These are phyloP conservation scores for Ceratonia siliqua DNA, from an alignment of 306 rosid species.

Conservation along the genomic window DNA sequence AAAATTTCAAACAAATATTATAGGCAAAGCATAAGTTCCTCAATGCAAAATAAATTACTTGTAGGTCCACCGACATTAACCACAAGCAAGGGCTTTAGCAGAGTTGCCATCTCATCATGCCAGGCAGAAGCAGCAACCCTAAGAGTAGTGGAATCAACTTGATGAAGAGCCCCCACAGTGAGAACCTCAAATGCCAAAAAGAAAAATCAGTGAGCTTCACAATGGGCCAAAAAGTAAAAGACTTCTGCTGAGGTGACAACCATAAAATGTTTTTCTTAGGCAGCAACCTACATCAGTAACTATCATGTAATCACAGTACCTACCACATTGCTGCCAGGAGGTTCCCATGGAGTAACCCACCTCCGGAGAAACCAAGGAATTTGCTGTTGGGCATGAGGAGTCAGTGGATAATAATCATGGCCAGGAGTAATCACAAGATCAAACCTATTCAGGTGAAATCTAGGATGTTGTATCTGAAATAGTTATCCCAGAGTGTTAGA, in stretches of 20 bases:
- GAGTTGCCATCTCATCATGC: conserved; percentile 67
- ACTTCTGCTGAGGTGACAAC: not conserved
- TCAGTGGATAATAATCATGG: conserved; percentile 83
- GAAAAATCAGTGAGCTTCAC: conserved; percentile 31
- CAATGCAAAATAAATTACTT: conserved; percentile 46
- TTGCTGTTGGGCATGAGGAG: conserved; percentile 67
- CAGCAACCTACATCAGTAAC: conserved; percentile 16
- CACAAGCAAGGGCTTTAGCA: conserved; percentile 87
- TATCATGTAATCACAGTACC: conserved; percentile 38
- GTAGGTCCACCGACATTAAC: conserved; percentile 89
- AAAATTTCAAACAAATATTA: not conserved
- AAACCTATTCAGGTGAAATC: conserved; percentile 69
- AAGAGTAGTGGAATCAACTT: conserved; percentile 74
- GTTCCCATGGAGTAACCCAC: conserved; percentile 88
- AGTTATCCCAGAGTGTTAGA: conserved; percentile 29
- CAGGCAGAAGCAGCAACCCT: conserved; percentile 76
- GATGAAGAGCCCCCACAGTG: conserved; percentile 95
- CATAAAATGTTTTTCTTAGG: conserved; percentile 11
- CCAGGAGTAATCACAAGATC: conserved; percentile 84
- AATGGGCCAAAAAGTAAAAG: conserved; percentile 20
- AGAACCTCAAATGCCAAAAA: conserved; percentile 58
- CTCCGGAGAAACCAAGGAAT: conserved; percentile 77
- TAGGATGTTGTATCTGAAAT: conserved; percentile 93
- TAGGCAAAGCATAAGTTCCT: conserved; percentile 18
- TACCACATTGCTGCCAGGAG: conserved; percentile 83